Base-by-base conservation (phyloP, 2,329 filamentous ascomycete species). In the Botrytis galanthina region DNA sequence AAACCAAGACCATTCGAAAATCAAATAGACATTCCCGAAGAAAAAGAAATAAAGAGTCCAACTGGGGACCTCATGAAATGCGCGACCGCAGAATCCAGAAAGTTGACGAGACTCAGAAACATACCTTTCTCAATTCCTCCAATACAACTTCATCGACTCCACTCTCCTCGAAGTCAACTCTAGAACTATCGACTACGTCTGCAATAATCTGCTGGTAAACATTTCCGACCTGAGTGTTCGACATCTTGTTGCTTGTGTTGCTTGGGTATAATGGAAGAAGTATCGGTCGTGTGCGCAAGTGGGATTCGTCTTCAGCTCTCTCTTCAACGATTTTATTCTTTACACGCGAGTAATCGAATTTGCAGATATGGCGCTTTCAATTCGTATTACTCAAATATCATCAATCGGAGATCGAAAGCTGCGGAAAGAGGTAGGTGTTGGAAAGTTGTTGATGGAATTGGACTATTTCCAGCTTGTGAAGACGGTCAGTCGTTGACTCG, bases 141-240 rank as follows among this genome's bases (percentile, higher is more conserved):
- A 99, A 85, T 70, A 95, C 95, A 78, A 89, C 86, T 82, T 95
- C 92, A 79, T 97, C 94, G 77, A 98, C 92, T 79, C 96, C 96
- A 79, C 92, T 94, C 84, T 99, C 96, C 83, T 99, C 96, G 82
- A 99, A 98, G 84, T 98, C 96, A 81, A 95, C 93, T 81, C 93
- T 89, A 80, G 95, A 98, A 78, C 93, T 92, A 79, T 95, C 92
- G 83, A 98, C 93, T 82, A 99, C 94, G 84, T 96, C 93, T 76
- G 91, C 87, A 81, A 93, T 93, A 82, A 93, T 91, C 80, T 87
- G 85, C 83, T 91, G 87, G 83, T 98, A 99, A 80, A 98, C 91
- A 78, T 85, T 84, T 80, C 96, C 96, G 71, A 78, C 77, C 42
- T 80, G 78, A 29, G 77, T 78, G 74, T 79, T 79, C 74, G 78